phyloP scores from a whole-genome alignment of 345 rosid genomes.

The Murraya paniculata region DNA sequence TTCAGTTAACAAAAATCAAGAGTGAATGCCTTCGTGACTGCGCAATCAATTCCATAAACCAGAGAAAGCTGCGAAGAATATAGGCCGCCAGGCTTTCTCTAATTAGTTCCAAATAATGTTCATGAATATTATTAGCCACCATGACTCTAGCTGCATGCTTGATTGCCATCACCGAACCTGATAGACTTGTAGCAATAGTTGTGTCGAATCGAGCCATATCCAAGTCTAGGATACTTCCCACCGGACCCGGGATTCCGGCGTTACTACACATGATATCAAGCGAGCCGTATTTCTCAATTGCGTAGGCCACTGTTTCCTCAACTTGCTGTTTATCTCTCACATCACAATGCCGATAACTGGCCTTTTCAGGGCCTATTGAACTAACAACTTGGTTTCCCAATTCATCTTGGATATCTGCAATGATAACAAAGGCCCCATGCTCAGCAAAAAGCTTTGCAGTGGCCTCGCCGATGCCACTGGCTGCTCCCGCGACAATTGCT shows the following conservation, averaged over 20 bases:
- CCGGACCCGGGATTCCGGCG: neutral
- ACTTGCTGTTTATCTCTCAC: neutral
- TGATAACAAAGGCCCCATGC: neutral
- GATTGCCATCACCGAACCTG: neutral
- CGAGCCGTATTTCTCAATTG: slow-evolving; percentile 2
- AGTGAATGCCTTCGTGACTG: too few species aligned
- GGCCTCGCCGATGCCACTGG: neutral
- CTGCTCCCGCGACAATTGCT: neutral
- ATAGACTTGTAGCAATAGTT: neutral
- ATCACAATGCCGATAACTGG: neutral
- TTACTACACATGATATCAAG: slow-evolving; percentile 1
- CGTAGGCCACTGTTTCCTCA: neutral
- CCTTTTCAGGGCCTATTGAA: slow-evolving; percentile 1
- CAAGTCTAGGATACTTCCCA: neutral
- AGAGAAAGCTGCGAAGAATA: too few species aligned
- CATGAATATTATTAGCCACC: slow-evolving; percentile 7
- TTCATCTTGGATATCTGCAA: slow-evolving; percentile 2
- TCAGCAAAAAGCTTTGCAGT: slow-evolving; percentile 10
- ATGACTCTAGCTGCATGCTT: neutral
- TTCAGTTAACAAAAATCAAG: too few species aligned
- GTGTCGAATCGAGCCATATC: neutral
- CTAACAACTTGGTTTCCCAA: neutral
- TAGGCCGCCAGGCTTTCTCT: too few species aligned
- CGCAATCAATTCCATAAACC: too few species aligned
- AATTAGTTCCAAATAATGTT: too few species aligned